Base-by-base conservation (phyloP, 2,329 filamentous ascomycete genomes). In the Exophiala dermatitidis region DNA sequence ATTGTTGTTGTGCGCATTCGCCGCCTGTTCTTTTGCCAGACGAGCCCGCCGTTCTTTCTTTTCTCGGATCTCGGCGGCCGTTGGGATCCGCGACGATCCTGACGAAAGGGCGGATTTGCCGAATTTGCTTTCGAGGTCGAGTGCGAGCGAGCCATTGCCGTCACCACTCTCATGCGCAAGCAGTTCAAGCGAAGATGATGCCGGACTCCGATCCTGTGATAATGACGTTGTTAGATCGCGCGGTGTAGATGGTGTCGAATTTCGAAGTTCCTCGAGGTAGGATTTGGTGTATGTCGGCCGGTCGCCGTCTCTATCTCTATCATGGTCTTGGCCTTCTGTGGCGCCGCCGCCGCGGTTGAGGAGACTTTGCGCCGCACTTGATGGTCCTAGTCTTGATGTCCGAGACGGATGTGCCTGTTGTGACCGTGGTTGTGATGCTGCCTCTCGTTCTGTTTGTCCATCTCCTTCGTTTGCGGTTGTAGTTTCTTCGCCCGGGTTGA, bases 21-120 rank as follows among this genome's bases (percentile, higher is more conserved):
- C 60, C 5, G 53, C 51, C 32, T 86, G 72, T 63, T 90, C 83
- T 49, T 82, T 77, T 0, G 90, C 90, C 7, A 94, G 69, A 1
- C 91, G 83, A n/a, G 86, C 85, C 10, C 91, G 81, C 1, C 93
- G 82, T 56, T 89, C 87, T 69, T 96, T 97, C 74, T 90, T 94
- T 70, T 95, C 90, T 30, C 80, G 80, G 47, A 97, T 95, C 65
- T 96, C 88, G 1, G 86, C 81, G 57, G 90, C 86, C 1, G 85
- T 90, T 2, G 91, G 83, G 59, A 96, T 90, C 4, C 74, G 64
- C 32, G 72, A 68, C 48, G 62, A 47, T 4, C 19, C 19, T 19
- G 66, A 54, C 33, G 62, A 62, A 31, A 62, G 64, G 66, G 59
- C 67, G 2, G 72, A 49, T 43, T 74, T 70, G 12, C 73, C 74